Base-by-base conservation (phyloP, 2,329 filamentous ascomycete species). In the Epichloe sp. region DNA sequence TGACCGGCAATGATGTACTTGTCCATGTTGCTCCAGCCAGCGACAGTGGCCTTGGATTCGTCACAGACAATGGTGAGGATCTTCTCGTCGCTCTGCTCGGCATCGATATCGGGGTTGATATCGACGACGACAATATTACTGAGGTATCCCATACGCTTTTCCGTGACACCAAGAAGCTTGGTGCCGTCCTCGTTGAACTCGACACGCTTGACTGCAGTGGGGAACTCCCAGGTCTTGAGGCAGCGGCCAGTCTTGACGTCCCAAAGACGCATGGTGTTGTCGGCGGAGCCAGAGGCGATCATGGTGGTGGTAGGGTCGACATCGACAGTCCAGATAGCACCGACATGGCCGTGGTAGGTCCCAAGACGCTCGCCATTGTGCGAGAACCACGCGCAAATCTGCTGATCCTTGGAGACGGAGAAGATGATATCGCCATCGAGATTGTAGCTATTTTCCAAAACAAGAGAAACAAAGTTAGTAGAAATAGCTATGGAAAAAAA, bases 201-300 rank as follows among this genome's bases (percentile, higher is more conserved):
- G 68, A 95, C 90, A 63, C 93, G 83, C 82, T 98, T 97, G 70
- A 98, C 88, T 58, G 90, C 89, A 44, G 93, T 97, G 54, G 86
- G 83, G 73, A 96, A 96, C 60, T 98, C 90, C 93, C 93, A 98
- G 52, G 86, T 87, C 83, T 97, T 96, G 64, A 98, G 79, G 67
- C 87, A 85, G 68, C 87, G 88, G 67, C 93, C 93, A 15, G 86
- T 86, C 79, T 89, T 86, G 68, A 96, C 79, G 67, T 98, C 89
- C 93, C 93, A 98, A 63, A 98, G 79, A 65, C 90, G 83, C 71
- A 98, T 91, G 44, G 91, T 96, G 78, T 97, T 97, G 76, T 98
- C 93, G 71, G 93, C 93, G 62, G 90, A 93, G 63, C 93, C 93
- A 55, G 88, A 94, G 65, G 91, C 93, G 66, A 97, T 84, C 65